phyloP scores from a whole-genome alignment of 768 basidiomycete genomes.

The Tulasnella calospora region DNA sequence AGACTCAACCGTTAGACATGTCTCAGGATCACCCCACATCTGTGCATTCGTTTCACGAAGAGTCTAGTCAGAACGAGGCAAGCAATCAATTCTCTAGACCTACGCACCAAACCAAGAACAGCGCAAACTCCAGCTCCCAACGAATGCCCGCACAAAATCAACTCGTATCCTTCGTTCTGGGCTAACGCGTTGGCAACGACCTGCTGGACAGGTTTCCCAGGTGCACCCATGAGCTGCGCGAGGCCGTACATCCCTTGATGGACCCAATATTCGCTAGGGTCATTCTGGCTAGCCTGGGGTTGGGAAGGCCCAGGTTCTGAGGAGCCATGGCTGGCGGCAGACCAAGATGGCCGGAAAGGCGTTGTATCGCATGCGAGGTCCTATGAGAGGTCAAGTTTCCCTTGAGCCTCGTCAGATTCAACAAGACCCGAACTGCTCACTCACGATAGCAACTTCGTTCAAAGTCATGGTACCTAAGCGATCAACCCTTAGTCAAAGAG shows the following conservation, averaged over 20 bases:
- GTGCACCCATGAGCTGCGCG: conserved; percentile 71
- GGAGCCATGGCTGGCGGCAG: not conserved
- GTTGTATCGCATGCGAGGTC: conserved; percentile 78
- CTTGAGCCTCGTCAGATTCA: not conserved
- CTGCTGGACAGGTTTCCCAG: conserved; percentile 69
- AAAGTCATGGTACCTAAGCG: conserved; percentile 71
- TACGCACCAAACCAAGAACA: conserved; percentile 62
- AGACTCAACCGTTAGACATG: conserved; percentile 56
- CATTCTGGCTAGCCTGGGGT: conserved; percentile 35
- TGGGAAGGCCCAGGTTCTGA: not conserved
- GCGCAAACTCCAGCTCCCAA: conserved; percentile 78
- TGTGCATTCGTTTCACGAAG: conserved; percentile 37
- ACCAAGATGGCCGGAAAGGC: conserved; percentile 30
- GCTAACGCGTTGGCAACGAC: conserved; percentile 66
- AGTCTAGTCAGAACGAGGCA: not conserved
- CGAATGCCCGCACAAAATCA: conserved; percentile 78
- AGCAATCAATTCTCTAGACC: not conserved
- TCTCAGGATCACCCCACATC: conserved; percentile 84
- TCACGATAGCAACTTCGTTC: conserved; percentile 69
- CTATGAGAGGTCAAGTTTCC: not conserved
- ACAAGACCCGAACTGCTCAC: not conserved
- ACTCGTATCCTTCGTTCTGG: conserved; percentile 65
- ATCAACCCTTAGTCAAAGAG: conserved; percentile 2
- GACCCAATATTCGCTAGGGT: conserved; percentile 48
- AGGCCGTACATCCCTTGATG: conserved; percentile 78